These are phyloP conservation scores for Chaetomiaceae sp. DNA, from an alignment of 2,329 filamentous ascomycete species.

Conservation along the genomic window DNA sequence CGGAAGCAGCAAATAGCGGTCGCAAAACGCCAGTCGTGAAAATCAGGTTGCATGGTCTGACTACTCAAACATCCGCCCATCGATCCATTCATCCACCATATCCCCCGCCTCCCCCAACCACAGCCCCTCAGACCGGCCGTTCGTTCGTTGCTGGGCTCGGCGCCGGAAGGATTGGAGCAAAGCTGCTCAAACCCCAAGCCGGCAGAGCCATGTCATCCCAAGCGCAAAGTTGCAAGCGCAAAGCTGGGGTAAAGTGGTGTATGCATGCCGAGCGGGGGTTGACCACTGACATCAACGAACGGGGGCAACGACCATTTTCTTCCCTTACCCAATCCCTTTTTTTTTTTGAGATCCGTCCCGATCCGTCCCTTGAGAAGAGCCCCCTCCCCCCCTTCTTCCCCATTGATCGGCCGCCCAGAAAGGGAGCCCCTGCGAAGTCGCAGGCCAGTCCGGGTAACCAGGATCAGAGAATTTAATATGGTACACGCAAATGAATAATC, in stretches of 20 bases:
- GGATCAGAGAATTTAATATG: slow-evolving; percentile 13
- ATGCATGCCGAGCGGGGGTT: too few species aligned
- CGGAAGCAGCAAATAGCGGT: slow-evolving; percentile 1
- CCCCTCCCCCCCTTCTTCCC: background rate
- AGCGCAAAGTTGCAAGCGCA: too few species aligned
- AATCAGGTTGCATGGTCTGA: background rate
- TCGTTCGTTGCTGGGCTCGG: too few species aligned
- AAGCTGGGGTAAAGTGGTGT: too few species aligned
- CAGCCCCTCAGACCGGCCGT: too few species aligned
- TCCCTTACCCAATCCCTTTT: background rate
- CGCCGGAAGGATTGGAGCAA: too few species aligned
- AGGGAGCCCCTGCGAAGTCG: background rate
- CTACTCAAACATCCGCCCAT: background rate
- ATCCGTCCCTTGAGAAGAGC: background rate
- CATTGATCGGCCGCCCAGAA: background rate
- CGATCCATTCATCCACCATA: background rate
- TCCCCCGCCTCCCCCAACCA: too few species aligned
- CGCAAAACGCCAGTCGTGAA: background rate
- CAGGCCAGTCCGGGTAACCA: background rate
- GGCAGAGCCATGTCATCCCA: too few species aligned
- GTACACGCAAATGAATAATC: slow-evolving; percentile 23
- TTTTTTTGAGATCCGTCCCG: background rate
- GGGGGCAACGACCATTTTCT: background rate
- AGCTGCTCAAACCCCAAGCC: too few species aligned
- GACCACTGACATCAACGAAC: too few species aligned